phyloP scores from a whole-genome alignment of 139 green algal genomes.

The Gonium pectorale region DNA sequence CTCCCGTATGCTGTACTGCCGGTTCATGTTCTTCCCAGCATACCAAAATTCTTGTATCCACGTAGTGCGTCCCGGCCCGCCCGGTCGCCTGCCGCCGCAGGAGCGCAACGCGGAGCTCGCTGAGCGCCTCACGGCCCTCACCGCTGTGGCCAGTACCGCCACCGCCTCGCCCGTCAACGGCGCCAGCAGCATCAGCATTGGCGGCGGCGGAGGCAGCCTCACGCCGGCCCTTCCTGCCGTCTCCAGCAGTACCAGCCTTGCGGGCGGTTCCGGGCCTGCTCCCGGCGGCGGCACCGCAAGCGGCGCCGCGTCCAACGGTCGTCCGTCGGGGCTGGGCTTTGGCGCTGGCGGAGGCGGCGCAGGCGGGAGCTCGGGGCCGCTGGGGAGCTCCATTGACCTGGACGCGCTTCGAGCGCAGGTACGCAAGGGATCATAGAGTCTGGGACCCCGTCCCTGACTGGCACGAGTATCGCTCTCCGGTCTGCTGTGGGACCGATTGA shows the following conservation, averaged over 20 bases:
- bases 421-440: not conserved
- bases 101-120: slow-evolving; percentile 3
- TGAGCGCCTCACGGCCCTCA: slow-evolving; percentile 15
- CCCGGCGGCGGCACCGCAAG: not conserved
- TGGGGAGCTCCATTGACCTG: slow-evolving; percentile 29
- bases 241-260: no score
- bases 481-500: no score
- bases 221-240: no score
- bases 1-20: no score
- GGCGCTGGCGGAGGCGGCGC: not conserved
- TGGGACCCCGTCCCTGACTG: no score
- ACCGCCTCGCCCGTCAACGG: not conserved
- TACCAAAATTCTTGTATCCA: no score
- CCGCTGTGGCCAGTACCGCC: not conserved
- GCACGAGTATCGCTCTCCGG: no score
- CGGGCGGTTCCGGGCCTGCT: no score
- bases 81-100: not conserved
- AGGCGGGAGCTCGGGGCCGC: not conserved
- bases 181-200: not conserved
- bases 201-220: not conserved
- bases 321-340: not conserved
- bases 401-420: slow-evolving; percentile 42
- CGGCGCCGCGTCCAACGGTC: not conserved
- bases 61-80: no score
- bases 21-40: no score